Evolutionary conservation across 2,329 filamentous ascomycete species (phyloP).

Genomic region (Aspergillus udagawae): DNA sequence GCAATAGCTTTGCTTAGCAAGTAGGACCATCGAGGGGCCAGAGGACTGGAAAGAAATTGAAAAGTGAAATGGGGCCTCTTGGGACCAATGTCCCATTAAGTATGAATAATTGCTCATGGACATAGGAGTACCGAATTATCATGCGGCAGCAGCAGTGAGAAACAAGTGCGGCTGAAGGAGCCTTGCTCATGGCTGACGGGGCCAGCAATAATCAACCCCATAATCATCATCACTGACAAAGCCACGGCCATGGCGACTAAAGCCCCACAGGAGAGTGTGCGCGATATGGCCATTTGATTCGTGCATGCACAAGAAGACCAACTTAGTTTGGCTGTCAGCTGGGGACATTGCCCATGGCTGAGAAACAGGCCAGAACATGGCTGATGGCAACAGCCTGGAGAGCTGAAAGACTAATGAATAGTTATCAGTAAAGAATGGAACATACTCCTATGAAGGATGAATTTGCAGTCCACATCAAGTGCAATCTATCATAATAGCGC

Average conservation of each 20-base stretch:
- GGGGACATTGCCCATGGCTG: background rate
- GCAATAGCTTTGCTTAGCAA: background rate
- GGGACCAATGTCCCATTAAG: background rate
- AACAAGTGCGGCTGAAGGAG: background rate
- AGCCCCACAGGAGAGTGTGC: background rate
- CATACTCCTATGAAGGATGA: background rate
- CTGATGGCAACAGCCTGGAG: background rate
- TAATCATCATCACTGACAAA: background rate
- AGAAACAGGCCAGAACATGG: background rate
- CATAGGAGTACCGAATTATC: background rate
- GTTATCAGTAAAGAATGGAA: background rate
- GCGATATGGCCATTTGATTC: conserved; percentile 1
- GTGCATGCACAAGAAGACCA: background rate
- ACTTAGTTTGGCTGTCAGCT: background rate
- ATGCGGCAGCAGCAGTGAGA: background rate
- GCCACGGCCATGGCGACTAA: conserved; percentile 1
- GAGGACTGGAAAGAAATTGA: background rate
- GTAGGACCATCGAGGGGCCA: background rate
- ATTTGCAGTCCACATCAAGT: background rate
- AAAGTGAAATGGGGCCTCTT: background rate
- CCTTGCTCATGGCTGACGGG: background rate
- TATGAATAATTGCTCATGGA: background rate
- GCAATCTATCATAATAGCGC: background rate
- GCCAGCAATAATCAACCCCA: background rate
- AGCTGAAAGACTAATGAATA: background rate